A percentile compares a stretch with the other conserved stretches of the same genome.
Evolutionary conservation across 768 basidiomycete genomes (phyloP).

Genomic region (Harrya chromipes): DNA sequence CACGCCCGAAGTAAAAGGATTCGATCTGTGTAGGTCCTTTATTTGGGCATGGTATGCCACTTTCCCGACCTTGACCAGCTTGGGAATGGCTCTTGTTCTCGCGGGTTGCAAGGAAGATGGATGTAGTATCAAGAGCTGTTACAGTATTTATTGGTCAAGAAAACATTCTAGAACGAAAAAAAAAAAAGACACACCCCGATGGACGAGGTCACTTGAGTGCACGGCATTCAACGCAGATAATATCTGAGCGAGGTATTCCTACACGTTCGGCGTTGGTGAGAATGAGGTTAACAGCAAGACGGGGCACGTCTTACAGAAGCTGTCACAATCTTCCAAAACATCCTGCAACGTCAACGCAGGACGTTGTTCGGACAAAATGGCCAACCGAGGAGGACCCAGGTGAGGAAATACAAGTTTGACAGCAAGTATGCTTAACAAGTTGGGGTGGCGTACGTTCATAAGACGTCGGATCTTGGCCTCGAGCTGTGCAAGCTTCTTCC

Average conservation of each 20-base stretch:
- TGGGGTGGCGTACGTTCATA: conserved; percentile 55
- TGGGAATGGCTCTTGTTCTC: conserved; percentile 50
- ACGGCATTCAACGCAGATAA: conserved; percentile 65
- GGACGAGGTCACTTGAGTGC: conserved; percentile 63
- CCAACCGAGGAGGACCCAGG: conserved; percentile 49
- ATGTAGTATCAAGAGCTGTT: conserved; percentile 54
- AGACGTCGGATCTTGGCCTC: conserved; percentile 65
- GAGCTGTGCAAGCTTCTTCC: conserved; percentile 65
- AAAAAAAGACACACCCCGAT: conserved; percentile 57
- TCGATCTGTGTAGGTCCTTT: conserved; percentile 80
- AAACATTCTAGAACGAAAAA: background rate
- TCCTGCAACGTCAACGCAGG: conserved; percentile 67
- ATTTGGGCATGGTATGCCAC: conserved; percentile 70
- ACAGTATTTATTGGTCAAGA: background rate
- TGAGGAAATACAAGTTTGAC: conserved; percentile 59
- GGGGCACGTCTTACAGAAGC: conserved; percentile 46
- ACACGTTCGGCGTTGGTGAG: conserved; percentile 1
- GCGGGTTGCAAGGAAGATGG: conserved; percentile 58
- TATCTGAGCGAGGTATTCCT: conserved; percentile 79
- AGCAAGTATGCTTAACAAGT: conserved; percentile 65
- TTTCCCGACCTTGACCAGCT: conserved; percentile 71
- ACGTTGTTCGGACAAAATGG: conserved; percentile 68
- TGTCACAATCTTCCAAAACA: conserved; percentile 72
- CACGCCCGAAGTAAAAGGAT: conserved; percentile 54
- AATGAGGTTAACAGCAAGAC: background rate